phyloP scores from a whole-genome alignment of 2,329 filamentous ascomycete genomes.

The Lecanicillium sp. region DNA sequence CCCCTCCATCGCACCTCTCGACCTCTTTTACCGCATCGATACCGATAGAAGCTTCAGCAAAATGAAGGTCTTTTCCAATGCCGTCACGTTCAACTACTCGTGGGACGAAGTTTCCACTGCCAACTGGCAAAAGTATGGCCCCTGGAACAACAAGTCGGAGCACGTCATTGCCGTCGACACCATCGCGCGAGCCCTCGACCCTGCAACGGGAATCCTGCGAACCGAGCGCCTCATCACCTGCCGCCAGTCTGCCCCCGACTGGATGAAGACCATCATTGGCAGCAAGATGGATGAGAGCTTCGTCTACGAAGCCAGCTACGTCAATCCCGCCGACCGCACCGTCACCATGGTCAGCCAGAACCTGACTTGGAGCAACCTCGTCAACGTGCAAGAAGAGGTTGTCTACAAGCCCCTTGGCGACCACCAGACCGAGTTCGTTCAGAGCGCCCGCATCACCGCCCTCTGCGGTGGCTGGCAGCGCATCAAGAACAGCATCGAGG shows the following conservation, averaged over 20 bases:
- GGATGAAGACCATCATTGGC: constrained; percentile 74
- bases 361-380: constrained; percentile 82
- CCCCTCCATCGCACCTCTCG: neutral
- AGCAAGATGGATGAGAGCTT: constrained; percentile 66
- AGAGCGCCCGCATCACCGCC: constrained; percentile 88
- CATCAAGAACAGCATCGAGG: constrained; percentile 93
- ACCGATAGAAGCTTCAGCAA: constrained; percentile 16
- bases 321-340: constrained; percentile 73
- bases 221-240: constrained; percentile 56
- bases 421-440: constrained; percentile 69
- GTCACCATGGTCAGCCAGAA: constrained; percentile 97
- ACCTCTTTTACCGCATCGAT: neutral
- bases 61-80: constrained; percentile 95
- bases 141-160: constrained; percentile 97
- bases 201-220: constrained; percentile 49
- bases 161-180: constrained; percentile 96
- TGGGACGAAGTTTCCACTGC: constrained; percentile 97
- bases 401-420: constrained; percentile 59
- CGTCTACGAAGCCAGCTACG: constrained; percentile 93
- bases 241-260: constrained; percentile 61
- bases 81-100: constrained; percentile 89
- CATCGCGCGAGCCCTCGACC: constrained; percentile 57
- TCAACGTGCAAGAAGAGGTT: constrained; percentile 90
- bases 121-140: constrained; percentile 98
- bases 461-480: constrained; percentile 95